These are phyloP conservation scores for Aspergillus bertholletiae DNA, from an alignment of 495 filamentous ascomycete species.

Conservation along the genomic window DNA sequence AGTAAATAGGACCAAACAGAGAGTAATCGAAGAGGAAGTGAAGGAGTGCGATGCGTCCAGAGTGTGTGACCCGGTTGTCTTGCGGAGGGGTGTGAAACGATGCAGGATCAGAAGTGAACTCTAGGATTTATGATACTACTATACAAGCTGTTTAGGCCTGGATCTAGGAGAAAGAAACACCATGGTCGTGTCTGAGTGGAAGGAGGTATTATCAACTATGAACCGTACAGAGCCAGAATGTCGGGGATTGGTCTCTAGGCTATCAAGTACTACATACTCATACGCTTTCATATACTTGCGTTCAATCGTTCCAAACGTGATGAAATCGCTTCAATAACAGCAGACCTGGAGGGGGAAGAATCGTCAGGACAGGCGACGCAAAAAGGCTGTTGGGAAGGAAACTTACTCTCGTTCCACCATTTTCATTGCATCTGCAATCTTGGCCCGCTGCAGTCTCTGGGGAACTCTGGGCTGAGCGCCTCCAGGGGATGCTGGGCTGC, in stretches of 20 bases:
- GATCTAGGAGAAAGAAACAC: too few relatives aligned
- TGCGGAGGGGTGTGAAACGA: neutral
- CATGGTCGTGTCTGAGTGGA: too few relatives aligned
- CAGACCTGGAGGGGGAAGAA: conserved; percentile 13
- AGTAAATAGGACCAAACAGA: too few relatives aligned
- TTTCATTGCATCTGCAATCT: conserved; percentile 64
- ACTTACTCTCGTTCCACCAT: conserved; percentile 67
- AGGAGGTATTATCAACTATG: too few relatives aligned
- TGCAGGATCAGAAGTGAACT: neutral
- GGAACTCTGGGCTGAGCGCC: conserved; percentile 51
- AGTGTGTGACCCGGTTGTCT: neutral
- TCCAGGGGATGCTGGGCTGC: conserved; percentile 27
- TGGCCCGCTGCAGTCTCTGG: conserved; percentile 61
- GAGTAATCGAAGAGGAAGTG: neutral
- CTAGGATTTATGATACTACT: too few relatives aligned
- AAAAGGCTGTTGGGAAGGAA: neutral
- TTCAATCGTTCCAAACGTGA: conserved; percentile 20
- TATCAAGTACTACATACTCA: neutral
- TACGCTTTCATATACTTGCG: conserved; percentile 19
- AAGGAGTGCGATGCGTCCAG: neutral
- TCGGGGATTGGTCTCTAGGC: neutral
- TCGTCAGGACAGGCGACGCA: conserved; percentile 38
- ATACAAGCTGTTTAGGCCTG: too few relatives aligned
- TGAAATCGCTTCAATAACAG: conserved; percentile 21
- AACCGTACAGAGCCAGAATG: too few relatives aligned